Evolutionary conservation across 805 yeast genomes (phyloP).

Genomic region (Kluyveromyces siamensis): DNA sequence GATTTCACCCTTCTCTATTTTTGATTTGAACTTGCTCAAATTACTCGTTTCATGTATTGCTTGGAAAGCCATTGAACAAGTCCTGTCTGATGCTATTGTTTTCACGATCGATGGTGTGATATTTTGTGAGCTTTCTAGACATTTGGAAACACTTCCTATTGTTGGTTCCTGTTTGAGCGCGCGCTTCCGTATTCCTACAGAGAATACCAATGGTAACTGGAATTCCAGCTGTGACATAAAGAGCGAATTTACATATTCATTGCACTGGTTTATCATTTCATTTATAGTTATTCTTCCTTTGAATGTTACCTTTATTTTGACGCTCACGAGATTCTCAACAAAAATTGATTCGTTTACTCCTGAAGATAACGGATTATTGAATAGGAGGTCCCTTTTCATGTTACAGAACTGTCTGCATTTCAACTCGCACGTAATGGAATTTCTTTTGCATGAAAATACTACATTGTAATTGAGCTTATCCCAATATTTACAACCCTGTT

Average conservation of each 20-base stretch:
- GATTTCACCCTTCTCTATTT: constrained; percentile 2
- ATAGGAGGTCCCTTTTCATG: constrained; percentile 6
- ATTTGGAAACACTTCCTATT: constrained; percentile 22
- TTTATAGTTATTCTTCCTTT: background rate
- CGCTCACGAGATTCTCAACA: background rate
- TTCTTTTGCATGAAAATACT: background rate
- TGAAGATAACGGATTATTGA: constrained; percentile 8
- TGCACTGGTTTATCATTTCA: constrained; percentile 11
- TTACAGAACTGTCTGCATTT: constrained; percentile 4
- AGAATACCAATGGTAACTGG: constrained; percentile 28
- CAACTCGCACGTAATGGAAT: background rate
- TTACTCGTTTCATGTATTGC: constrained; percentile 4
- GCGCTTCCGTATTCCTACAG: constrained; percentile 14
- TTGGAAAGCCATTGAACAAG: constrained; percentile 18
- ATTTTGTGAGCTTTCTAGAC: constrained; percentile 15
- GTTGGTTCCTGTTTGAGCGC: constrained; percentile 14
- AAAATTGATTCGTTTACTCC: constrained; percentile 1
- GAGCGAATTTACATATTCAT: constrained; percentile 21
- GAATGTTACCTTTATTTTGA: constrained; percentile 3
- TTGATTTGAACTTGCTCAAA: constrained; percentile 1
- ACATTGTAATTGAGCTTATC: constrained; percentile 3
- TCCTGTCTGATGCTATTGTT: constrained; percentile 12
- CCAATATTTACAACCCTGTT: constrained; percentile 4
- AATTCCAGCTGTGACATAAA: constrained; percentile 28
- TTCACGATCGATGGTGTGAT: constrained; percentile 17